Percentiles rank a stretch among this genome's conserved stretches.
These are phyloP conservation scores for Capsicum baccatum DNA, from an alignment of 257 asterid genomes.

Conservation along the genomic window DNA sequence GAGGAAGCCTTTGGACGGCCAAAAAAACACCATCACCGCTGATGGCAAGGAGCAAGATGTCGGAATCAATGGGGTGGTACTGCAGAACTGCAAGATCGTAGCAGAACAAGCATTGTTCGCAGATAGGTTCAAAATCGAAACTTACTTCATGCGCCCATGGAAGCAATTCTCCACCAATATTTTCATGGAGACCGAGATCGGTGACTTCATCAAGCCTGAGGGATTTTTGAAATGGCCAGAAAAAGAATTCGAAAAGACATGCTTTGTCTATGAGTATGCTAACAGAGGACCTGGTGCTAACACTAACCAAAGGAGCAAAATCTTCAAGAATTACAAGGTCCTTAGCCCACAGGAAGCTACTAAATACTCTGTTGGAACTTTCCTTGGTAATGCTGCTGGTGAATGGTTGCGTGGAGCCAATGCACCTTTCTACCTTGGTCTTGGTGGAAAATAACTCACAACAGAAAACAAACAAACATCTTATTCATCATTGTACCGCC, in stretches of 20 bases:
- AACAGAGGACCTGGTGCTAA: slow-evolving; percentile 66
- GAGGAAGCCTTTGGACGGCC: slow-evolving; percentile 48
- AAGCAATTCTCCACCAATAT: slow-evolving; percentile 48
- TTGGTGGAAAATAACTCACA: slow-evolving; percentile 8
- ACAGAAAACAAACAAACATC: not conserved
- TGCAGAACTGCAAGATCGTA: slow-evolving; percentile 69
- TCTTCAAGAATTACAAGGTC: slow-evolving; percentile 36
- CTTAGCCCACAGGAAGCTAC: slow-evolving; percentile 34
- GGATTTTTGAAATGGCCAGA: slow-evolving; percentile 52
- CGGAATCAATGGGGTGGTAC: slow-evolving; percentile 54
- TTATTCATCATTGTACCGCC: not conserved
- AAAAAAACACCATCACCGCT: slow-evolving; percentile 67
- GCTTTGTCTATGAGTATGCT: slow-evolving; percentile 50
- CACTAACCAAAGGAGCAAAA: slow-evolving; percentile 36
- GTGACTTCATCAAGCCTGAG: slow-evolving; percentile 63
- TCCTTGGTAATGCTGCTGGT: slow-evolving; percentile 28
- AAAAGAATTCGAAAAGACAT: slow-evolving; percentile 29
- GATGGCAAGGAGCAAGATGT: slow-evolving; percentile 52
- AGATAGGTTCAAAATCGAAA: slow-evolving; percentile 37
- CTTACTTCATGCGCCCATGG: slow-evolving; percentile 74
- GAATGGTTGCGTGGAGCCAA: slow-evolving; percentile 40
- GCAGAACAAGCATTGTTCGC: slow-evolving; percentile 48
- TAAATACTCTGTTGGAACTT: slow-evolving; percentile 33
- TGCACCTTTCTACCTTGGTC: slow-evolving; percentile 37
- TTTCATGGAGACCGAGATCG: slow-evolving; percentile 62